Conservation (phyloP, 2,329 filamentous ascomycete genomes). For the Pyricularia sp. region DNA sequence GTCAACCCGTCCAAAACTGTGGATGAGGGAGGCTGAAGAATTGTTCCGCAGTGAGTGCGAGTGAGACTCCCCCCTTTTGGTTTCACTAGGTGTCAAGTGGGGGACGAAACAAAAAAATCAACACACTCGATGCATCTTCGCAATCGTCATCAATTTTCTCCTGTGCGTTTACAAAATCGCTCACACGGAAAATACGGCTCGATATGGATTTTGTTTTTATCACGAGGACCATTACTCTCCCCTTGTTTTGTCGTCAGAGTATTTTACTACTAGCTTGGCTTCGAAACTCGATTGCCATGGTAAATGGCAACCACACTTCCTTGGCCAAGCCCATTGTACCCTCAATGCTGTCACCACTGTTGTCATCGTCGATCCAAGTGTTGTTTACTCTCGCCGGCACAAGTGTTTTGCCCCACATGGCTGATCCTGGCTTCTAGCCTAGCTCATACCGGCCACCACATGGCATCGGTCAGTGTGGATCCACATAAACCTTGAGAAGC, state of each 20-base stretch:
- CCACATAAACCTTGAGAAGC: background rate
- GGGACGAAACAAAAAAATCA: background rate
- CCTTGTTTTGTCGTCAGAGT: background rate
- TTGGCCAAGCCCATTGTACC: background rate
- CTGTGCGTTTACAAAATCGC: background rate
- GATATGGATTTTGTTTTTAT: background rate
- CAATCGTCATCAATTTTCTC: conserved; percentile 1
- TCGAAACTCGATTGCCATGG: background rate
- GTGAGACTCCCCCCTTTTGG: background rate
- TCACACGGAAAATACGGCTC: background rate
- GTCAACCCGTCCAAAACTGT: background rate
- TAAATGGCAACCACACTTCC: background rate
- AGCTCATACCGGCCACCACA: background rate
- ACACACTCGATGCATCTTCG: background rate
- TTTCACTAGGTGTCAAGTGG: background rate
- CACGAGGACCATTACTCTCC: background rate
- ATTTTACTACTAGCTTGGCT: background rate
- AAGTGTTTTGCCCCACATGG: background rate
- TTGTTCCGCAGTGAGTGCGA: background rate
- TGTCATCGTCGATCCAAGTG: background rate
- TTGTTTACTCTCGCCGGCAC: background rate
- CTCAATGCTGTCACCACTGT: background rate
- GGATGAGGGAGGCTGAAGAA: background rate
- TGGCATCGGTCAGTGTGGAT: background rate
- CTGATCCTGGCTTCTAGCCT: background rate